These are phyloP conservation scores for Onygenales sp. DNA, from an alignment of 2,329 filamentous ascomycete genomes.

Conservation along the genomic window DNA sequence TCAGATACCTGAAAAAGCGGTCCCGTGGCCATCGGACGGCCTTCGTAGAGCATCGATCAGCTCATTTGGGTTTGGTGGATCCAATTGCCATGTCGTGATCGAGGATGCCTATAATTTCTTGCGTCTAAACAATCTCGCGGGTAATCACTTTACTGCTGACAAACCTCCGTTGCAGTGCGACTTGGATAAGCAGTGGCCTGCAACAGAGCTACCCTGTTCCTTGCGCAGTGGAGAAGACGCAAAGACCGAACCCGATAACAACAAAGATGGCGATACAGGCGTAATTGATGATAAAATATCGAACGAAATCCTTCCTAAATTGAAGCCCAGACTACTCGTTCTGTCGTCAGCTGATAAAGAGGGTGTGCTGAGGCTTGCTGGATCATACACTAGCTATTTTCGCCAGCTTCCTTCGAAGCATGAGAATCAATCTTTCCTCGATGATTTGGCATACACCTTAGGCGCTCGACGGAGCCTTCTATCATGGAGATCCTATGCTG, in stretches of 20 bases:
- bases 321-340: constrained; percentile 2
- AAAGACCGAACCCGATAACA: not conserved
- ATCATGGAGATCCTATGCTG: constrained; percentile 1
- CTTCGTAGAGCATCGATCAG: constrained; percentile 10
- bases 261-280: not conserved
- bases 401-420: not conserved
- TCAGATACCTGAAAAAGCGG: constrained; percentile 3
- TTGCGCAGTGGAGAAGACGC: not conserved
- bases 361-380: constrained; percentile 30
- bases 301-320: not conserved
- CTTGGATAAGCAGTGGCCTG: not conserved
- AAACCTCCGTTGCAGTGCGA: not conserved
- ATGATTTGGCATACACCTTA: constrained; percentile 9
- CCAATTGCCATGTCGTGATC: constrained; percentile 15
- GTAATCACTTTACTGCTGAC: constrained; percentile 1
- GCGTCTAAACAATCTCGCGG: not conserved
- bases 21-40: constrained; percentile 8
- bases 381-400: not conserved
- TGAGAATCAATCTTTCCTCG: not conserved
- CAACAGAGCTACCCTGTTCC: not conserved
- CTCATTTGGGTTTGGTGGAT: constrained; percentile 13
- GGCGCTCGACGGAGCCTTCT: constrained; percentile 5
- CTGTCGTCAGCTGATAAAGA: constrained; percentile 10
- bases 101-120: constrained; percentile 7
- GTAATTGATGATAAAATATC: not conserved